phyloP scores from a whole-genome alignment of 306 rosid species.

The Prunus campanulata region DNA sequence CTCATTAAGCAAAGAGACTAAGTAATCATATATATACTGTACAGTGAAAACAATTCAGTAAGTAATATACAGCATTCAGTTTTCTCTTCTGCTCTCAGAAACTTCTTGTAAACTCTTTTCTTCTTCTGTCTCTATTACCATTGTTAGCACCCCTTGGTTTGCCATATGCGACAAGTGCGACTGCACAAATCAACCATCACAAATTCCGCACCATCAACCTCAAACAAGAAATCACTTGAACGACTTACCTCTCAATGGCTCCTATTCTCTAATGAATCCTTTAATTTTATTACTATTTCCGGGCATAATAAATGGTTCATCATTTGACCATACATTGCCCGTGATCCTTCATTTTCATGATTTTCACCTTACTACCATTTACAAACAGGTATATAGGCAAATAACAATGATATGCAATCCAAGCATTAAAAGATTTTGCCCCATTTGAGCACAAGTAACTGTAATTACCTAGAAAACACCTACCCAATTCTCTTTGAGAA shows the following conservation, averaged over 20 bases:
- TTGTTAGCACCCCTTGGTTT: background rate
- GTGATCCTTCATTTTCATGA: background rate
- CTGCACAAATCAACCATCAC: background rate
- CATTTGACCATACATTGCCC: background rate
- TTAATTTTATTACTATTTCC: background rate
- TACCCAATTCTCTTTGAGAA: background rate
- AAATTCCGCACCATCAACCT: background rate
- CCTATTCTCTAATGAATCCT: background rate
- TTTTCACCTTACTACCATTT: background rate
- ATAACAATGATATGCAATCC: background rate
- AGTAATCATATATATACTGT: too few relatives aligned
- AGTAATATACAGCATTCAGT: too few relatives aligned
- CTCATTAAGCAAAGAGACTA: too few relatives aligned
- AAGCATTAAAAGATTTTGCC: background rate
- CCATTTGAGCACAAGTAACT: background rate
- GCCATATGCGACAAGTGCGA: background rate
- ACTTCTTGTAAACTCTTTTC: too few relatives aligned
- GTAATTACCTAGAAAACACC: background rate
- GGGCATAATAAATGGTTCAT: background rate
- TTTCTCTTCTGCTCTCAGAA: too few relatives aligned
- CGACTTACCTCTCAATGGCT: background rate
- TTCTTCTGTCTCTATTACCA: too few relatives aligned
- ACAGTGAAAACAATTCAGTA: too few relatives aligned
- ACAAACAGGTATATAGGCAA: background rate
- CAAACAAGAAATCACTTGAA: background rate